phyloP scores from a whole-genome alignment of 495 filamentous ascomycete genomes.

The Friedmanniomyces endolithicus region DNA sequence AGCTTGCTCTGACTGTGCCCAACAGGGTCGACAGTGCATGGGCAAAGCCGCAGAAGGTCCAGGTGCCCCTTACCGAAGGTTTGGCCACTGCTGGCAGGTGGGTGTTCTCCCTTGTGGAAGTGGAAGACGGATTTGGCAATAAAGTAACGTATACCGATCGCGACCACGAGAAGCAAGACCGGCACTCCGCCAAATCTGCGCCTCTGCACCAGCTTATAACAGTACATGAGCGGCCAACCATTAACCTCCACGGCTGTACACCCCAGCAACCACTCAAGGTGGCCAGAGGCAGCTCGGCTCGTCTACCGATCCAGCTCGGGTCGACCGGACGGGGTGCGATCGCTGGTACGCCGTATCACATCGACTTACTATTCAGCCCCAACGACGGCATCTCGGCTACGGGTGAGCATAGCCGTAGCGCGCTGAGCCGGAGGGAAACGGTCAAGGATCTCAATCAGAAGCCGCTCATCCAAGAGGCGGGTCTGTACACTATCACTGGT shows the following conservation, averaged over 20 bases:
- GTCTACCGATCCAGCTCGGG: conserved; percentile 61
- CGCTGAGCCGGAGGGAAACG: conserved; percentile 39
- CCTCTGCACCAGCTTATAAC: conserved; percentile 64
- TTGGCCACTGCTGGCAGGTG: conserved; percentile 64
- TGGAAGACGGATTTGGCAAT: conserved; percentile 82
- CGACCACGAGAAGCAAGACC: conserved; percentile 48
- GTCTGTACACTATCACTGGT: conserved; percentile 70
- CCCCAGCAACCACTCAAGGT: conserved; percentile 67
- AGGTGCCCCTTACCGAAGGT: conserved; percentile 77
- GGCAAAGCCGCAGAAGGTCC: conserved; percentile 62
- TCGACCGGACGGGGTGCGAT: conserved; percentile 44
- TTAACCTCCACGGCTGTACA: conserved; percentile 61
- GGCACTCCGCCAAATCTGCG: conserved; percentile 40
- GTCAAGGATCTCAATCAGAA: conserved; percentile 39
- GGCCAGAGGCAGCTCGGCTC: conserved; percentile 53
- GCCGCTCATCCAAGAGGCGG: conserved; percentile 56
- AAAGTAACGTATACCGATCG: conserved; percentile 62
- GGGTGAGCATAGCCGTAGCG: conserved; percentile 48
- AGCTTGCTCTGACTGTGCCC: conserved; percentile 43
- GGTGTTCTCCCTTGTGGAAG: conserved; percentile 82
- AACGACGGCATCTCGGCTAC: conserved; percentile 49
- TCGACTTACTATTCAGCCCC: conserved; percentile 59
- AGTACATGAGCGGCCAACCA: conserved; percentile 73
- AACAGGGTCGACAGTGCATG: conserved; percentile 58
- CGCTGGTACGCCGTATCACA: conserved; percentile 41